phyloP scores from a whole-genome alignment of 768 basidiomycete genomes.

The Russula sp. region DNA sequence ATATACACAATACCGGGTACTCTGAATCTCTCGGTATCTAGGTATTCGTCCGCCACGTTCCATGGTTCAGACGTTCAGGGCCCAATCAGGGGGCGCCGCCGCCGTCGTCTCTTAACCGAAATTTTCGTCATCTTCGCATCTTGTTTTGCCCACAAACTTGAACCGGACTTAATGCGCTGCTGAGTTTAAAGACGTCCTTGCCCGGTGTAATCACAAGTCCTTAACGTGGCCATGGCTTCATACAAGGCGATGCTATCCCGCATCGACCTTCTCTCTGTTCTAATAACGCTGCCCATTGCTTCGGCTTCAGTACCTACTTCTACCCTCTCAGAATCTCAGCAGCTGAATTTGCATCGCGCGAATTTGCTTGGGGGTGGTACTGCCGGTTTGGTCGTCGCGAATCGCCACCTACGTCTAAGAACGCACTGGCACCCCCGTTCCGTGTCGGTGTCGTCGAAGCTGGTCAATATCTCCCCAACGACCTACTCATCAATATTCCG shows the following conservation, averaged over 20 bases:
- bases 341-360: slow-evolving; percentile 20
- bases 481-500: slow-evolving; percentile 26
- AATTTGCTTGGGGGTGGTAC: slow-evolving; percentile 28
- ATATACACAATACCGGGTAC: too few species aligned
- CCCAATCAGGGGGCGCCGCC: not conserved
- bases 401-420: slow-evolving; percentile 19
- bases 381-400: slow-evolving; percentile 27
- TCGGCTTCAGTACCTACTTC: slow-evolving; percentile 1
- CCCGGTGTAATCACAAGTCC: too few species aligned
- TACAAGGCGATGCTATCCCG: not conserved
- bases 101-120: slow-evolving; percentile 1
- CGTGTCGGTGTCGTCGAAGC: slow-evolving; percentile 30
- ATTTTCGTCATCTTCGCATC: not conserved
- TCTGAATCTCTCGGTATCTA: too few species aligned
- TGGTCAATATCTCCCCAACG: slow-evolving; percentile 23
- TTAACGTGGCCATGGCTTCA: not conserved
- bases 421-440: slow-evolving; percentile 17
- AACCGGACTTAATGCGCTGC: not conserved
- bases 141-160: not conserved
- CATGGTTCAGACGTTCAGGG: too few species aligned
- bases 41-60: too few species aligned
- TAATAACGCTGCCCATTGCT: not conserved
- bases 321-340: slow-evolving; percentile 20
- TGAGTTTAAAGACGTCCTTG: not conserved
- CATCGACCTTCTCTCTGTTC: slow-evolving; percentile 2